Conservation (phyloP, 345 rosid species). For the Gossypioides kirkii region DNA sequence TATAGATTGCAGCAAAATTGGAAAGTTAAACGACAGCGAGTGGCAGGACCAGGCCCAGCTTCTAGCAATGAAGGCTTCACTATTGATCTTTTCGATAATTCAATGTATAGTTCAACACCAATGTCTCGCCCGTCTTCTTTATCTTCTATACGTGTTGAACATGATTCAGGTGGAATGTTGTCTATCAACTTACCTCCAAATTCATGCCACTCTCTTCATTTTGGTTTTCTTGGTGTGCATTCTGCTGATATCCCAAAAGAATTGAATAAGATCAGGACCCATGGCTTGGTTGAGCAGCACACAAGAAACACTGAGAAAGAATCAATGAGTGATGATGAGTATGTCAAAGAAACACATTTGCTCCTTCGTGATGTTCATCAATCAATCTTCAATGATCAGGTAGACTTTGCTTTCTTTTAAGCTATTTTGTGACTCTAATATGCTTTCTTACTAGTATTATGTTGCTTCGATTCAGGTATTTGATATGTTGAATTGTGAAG, state of each 20-base stretch:
- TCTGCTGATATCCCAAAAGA: conserved; percentile 25
- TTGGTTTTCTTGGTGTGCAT: conserved; percentile 68
- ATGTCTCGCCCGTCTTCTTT: conserved; percentile 52
- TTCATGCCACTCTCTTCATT: conserved; percentile 60
- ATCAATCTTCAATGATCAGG: conserved; percentile 89
- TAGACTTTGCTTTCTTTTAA: conserved; percentile 18
- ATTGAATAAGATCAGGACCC: conserved; percentile 28
- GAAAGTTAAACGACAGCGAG: conserved; percentile 90
- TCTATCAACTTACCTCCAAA: conserved; percentile 75
- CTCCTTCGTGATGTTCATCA: conserved; percentile 70
- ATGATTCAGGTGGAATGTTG: conserved; percentile 87
- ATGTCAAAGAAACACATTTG: conserved; percentile 58
- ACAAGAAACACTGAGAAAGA: conserved; percentile 37
- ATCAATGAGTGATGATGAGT: conserved; percentile 47
- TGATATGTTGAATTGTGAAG: conserved; percentile 76
- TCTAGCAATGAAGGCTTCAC: conserved; percentile 81
- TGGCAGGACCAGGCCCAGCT: conserved; percentile 49
- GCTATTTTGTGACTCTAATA: conserved; percentile 1
- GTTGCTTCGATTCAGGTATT: conserved; percentile 55
- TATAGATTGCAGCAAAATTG: conserved; percentile 97
- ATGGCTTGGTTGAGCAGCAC: conserved; percentile 20
- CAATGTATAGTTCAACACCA: conserved; percentile 43
- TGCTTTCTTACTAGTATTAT: conserved; percentile 7
- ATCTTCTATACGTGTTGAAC: conserved; percentile 70
- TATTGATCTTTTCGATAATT: conserved; percentile 75